phyloP scores from a whole-genome alignment of 495 filamentous ascomycete genomes.

The Aspergillus baeticus region DNA sequence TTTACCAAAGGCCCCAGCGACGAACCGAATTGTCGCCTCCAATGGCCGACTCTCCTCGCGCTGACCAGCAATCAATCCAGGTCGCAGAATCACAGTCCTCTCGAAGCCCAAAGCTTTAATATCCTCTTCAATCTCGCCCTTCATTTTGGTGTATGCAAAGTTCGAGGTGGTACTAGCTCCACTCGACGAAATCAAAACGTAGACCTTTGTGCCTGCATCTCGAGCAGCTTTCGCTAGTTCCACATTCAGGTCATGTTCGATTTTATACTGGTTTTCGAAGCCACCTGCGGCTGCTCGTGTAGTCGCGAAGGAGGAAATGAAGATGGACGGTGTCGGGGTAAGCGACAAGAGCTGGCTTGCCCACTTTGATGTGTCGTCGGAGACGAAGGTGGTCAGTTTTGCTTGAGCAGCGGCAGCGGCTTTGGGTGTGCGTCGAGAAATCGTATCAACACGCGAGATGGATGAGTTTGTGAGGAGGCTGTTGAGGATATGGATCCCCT shows the following conservation, averaged over 20 bases:
- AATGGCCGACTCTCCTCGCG: conserved; percentile 58
- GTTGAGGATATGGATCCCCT: conserved; percentile 52
- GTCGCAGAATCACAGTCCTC: conserved; percentile 68
- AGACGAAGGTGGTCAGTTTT: conserved; percentile 46
- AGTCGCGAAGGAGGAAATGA: conserved; percentile 67
- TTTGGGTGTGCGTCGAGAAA: conserved; percentile 44
- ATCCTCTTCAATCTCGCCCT: conserved; percentile 77
- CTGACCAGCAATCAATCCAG: conserved; percentile 71
- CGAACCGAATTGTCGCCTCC: conserved; percentile 39
- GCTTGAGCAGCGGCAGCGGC: conserved; percentile 28
- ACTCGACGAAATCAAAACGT: conserved; percentile 63
- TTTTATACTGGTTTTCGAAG: conserved; percentile 70
- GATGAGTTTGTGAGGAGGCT: conserved; percentile 38
- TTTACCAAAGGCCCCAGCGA: conserved; percentile 51
- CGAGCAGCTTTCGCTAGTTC: conserved; percentile 66
- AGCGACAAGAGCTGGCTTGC: conserved; percentile 49
- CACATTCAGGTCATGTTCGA: conserved; percentile 74
- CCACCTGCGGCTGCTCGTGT: conserved; percentile 65
- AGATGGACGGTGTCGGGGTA: conserved; percentile 54
- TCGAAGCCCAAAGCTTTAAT: conserved; percentile 70
- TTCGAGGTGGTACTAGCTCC: conserved; percentile 47
- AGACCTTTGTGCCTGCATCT: conserved; percentile 60
- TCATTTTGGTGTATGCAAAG: conserved; percentile 68
- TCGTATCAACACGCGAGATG: conserved; percentile 44
- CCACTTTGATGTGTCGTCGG: conserved; percentile 55